Conservation (phyloP, 768 basidiomycete genomes). For the Lactifluus echinatus region DNA sequence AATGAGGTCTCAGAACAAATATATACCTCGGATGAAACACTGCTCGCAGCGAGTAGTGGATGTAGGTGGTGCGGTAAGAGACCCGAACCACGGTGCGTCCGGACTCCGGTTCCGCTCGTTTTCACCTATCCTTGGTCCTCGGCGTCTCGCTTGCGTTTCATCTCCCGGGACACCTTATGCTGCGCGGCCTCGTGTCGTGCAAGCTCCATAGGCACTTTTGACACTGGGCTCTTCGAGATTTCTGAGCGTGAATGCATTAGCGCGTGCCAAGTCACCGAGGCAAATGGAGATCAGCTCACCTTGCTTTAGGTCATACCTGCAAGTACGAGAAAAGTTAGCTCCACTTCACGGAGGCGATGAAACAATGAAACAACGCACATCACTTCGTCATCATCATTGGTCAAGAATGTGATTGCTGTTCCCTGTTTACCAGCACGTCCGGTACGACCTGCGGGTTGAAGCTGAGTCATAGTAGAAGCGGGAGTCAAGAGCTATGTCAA, state of each 20-base stretch:
- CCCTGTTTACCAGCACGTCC: conserved; percentile 97
- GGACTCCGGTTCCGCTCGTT: not conserved
- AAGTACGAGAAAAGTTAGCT: conserved; percentile 11
- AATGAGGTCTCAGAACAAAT: not conserved
- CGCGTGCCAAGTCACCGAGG: not conserved
- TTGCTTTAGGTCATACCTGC: conserved; percentile 92
- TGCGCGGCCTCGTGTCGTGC: conserved; percentile 89
- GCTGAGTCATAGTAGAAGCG: conserved; percentile 1
- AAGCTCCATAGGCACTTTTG: conserved; percentile 80
- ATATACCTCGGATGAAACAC: not conserved
- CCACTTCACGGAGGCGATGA: not conserved
- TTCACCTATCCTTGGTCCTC: conserved; percentile 46
- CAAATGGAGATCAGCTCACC: conserved; percentile 36
- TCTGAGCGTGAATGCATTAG: conserved; percentile 38
- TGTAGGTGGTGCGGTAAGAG: not conserved
- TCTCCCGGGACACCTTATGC: conserved; percentile 84
- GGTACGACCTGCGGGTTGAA: conserved; percentile 63
- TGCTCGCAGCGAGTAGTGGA: not conserved
- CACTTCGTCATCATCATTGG: conserved; percentile 93
- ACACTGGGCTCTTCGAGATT: conserved; percentile 89
- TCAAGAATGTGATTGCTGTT: conserved; percentile 89
- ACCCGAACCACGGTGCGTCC: not conserved
- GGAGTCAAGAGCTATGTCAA: conserved; percentile 5
- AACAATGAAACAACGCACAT: conserved; percentile 40
- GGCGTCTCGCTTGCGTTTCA: conserved; percentile 87